Evolutionary conservation across 2,329 filamentous ascomycete species (phyloP).

Genomic region (Botryotinia narcissicola): DNA sequence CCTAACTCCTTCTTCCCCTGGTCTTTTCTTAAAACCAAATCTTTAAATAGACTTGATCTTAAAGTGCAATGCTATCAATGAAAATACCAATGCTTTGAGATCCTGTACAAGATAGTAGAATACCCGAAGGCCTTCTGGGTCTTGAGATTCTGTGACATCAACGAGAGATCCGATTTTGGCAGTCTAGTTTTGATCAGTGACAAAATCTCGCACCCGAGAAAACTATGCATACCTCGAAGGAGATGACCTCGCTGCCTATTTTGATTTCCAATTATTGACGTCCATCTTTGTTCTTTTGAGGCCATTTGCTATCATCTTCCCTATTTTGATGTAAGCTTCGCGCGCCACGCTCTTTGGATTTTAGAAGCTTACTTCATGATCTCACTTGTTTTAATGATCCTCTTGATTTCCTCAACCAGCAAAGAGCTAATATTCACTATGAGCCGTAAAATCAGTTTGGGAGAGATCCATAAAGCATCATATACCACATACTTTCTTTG

Average conservation of each 20-base stretch:
- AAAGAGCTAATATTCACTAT: constrained; percentile 93
- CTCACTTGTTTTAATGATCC: constrained; percentile 94
- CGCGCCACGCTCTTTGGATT: neutral
- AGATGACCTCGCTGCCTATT: constrained; percentile 92
- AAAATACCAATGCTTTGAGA: constrained; percentile 94
- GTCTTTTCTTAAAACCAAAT: neutral
- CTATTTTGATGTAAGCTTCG: constrained; percentile 47
- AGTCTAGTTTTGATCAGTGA: constrained; percentile 56
- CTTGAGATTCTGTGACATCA: constrained; percentile 92
- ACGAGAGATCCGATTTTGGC: constrained; percentile 97
- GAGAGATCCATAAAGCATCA: neutral
- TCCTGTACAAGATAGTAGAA: constrained; percentile 99
- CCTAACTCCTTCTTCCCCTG: constrained; percentile 34
- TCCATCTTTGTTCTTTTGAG: constrained; percentile 98
- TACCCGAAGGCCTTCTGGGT: constrained; percentile 91
- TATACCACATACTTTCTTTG: constrained; percentile 82
- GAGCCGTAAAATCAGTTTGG: constrained; percentile 20
- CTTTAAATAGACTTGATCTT: constrained; percentile 81
- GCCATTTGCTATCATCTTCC: constrained; percentile 98
- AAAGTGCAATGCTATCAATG: constrained; percentile 93
- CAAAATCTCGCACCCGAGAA: neutral
- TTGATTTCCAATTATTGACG: constrained; percentile 95
- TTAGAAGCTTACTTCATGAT: constrained; percentile 78
- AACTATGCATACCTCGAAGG: constrained; percentile 71
- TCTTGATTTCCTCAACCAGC: constrained; percentile 90